Percentiles rank a stretch among this genome's conserved stretches.
Evolutionary conservation across 2,329 filamentous ascomycete genomes (phyloP).

Genomic region (Aspergillus sp.): DNA sequence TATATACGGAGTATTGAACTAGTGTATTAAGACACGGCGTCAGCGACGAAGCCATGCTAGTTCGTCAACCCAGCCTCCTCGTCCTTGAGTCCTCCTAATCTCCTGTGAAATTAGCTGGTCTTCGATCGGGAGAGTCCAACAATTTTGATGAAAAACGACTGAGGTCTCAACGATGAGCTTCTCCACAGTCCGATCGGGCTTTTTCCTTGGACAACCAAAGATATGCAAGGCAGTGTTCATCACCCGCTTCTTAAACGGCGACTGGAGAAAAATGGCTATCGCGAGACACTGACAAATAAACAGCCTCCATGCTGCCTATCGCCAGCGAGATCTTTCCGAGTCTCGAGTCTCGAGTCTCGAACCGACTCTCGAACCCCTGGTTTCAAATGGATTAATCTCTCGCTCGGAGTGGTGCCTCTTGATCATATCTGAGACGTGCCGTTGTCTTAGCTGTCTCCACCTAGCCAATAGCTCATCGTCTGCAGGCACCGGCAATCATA

Average conservation of each 20-base stretch:
- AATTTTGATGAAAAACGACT: not conserved
- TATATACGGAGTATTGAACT: too few species aligned
- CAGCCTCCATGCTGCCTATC: not conserved
- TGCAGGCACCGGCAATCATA: not conserved
- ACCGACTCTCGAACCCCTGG: constrained; percentile 10
- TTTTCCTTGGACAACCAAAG: too few species aligned
- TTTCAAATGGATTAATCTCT: constrained; percentile 22
- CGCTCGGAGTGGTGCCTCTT: constrained; percentile 7
- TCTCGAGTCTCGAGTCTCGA: not conserved
- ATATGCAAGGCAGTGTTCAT: not conserved
- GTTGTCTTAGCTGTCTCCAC: constrained; percentile 16
- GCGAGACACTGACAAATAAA: not conserved
- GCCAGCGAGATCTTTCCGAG: constrained; percentile 2
- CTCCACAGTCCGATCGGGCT: not conserved
- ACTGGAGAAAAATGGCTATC: not conserved
- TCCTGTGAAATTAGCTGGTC: not conserved
- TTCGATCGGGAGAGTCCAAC: not conserved
- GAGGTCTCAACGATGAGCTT: not conserved
- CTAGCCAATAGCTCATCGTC: constrained; percentile 12
- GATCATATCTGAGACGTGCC: constrained; percentile 24
- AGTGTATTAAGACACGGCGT: not conserved
- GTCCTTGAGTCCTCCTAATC: not conserved
- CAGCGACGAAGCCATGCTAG: not conserved
- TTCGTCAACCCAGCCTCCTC: not conserved
- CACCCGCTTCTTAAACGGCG: not conserved